phyloP scores from a whole-genome alignment of 768 basidiomycete species.

The Pulveroboletus ravenelii region DNA sequence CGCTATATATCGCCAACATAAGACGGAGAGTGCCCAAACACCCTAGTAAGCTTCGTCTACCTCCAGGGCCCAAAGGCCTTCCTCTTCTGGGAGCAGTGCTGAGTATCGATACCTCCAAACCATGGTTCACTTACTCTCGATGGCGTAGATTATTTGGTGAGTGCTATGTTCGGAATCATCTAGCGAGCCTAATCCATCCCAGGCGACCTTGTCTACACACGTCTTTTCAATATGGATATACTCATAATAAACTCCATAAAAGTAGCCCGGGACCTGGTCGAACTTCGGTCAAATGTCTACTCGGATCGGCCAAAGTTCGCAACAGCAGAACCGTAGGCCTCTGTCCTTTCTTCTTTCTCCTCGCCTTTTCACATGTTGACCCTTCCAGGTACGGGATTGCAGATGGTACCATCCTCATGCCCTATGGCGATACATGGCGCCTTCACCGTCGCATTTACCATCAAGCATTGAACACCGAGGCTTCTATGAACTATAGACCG shows the following conservation, averaged over 20 bases:
- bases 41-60: slow-evolving; percentile 27
- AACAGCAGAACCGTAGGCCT: slow-evolving; percentile 19
- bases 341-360: background rate
- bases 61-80: slow-evolving; percentile 50
- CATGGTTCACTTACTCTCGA: slow-evolving; percentile 32
- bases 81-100: slow-evolving; percentile 27
- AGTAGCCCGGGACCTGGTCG: slow-evolving; percentile 26
- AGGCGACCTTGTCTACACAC: slow-evolving; percentile 23
- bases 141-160: slow-evolving; percentile 28
- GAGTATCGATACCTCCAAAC: slow-evolving; percentile 24
- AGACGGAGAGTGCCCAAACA: background rate
- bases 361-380: background rate
- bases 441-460: slow-evolving; percentile 32
- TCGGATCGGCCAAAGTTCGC: slow-evolving; percentile 31
- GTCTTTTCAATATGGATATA: slow-evolving; percentile 20
- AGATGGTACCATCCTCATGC: slow-evolving; percentile 31
- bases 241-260: slow-evolving; percentile 28
- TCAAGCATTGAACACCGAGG: slow-evolving; percentile 30
- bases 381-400: slow-evolving; percentile 30
- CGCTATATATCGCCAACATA: slow-evolving; percentile 9
- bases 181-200: background rate
- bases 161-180: background rate
- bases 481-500: slow-evolving; percentile 26
- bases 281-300: slow-evolving; percentile 28
- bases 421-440: slow-evolving; percentile 39